Base-by-base conservation (phyloP, 2,329 filamentous ascomycete species). In the Diaporthe citrichinensis region DNA sequence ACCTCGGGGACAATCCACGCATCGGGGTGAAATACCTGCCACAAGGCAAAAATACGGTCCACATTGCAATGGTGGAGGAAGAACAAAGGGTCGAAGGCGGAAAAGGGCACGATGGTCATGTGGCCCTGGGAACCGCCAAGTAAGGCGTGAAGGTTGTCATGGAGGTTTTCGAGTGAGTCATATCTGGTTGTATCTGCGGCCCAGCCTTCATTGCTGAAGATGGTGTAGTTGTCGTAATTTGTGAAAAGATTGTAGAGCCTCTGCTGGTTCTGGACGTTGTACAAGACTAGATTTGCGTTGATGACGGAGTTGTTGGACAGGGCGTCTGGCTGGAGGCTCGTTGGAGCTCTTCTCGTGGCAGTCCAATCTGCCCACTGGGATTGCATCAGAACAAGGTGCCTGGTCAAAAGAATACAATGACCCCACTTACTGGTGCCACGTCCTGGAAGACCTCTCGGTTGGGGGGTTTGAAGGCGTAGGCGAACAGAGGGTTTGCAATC, bases 41-140 rank as follows among this genome's bases (percentile, higher is more conserved):
- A 97, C 76, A 97, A 89, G 44, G 94, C 91, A 77, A 95, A 91
- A 39, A 94, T 83, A 3, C 95, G 90, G 80, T 97, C 95, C 10
- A 95, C 89, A 83, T 94, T 95, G 77, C 88, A 86, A 79, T 96
- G 94, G 80, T 96, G 94, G 12, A 96, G 84, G 84, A 93, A 94
- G 83, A 96, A 96, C 17, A 94, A 85, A 0, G 94, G 94, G 80
- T 97, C 95, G 81, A 95, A 97, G 0, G 93, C 90, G 2, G 94
- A 94, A 79, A 93, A 93, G 25, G 92, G 90, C 44, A 92, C 91
- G 82, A 90, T 93, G 57, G 89, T 90, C 90, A 94, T 93, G 79
- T 95, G 93, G 2, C 93, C 93, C 49, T 88, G 87, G 75, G 84
- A 82, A 72, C 89, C 84, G 84, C 90, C 94, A 4, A 89, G 86